These are phyloP conservation scores for Favolaschia claudopus DNA, from an alignment of 768 basidiomycete species.

Conservation along the genomic window DNA sequence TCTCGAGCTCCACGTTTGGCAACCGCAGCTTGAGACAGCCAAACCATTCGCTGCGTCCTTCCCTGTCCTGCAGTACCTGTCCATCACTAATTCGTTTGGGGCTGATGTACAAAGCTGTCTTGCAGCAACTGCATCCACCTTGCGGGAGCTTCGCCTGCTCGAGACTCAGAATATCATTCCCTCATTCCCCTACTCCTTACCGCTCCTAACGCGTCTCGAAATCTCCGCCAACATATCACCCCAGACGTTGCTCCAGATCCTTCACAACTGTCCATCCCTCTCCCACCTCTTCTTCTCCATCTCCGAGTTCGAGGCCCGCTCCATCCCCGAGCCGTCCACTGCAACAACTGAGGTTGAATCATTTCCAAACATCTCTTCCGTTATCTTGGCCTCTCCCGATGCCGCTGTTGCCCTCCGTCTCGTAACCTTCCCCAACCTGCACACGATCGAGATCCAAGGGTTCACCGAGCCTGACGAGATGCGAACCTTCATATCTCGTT, in stretches of 20 bases:
- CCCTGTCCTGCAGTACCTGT: not conserved
- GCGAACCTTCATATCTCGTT: not conserved
- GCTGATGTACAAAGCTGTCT: not conserved
- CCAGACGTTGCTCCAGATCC: not conserved
- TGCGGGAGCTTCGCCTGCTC: constrained; percentile 1
- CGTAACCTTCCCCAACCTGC: not conserved
- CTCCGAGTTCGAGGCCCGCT: not conserved
- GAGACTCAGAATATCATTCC: not conserved
- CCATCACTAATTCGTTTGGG: not conserved
- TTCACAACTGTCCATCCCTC: not conserved
- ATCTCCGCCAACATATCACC: not conserved
- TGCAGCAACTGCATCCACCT: not conserved
- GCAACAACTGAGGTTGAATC: too few species aligned
- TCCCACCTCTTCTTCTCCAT: not conserved
- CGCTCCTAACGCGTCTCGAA: not conserved
- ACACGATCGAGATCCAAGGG: not conserved
- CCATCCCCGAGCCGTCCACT: not conserved
- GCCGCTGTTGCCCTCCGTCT: not conserved
- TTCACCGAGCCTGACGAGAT: not conserved
- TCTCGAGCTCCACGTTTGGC: not conserved
- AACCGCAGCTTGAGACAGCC: not conserved
- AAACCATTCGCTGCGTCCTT: not conserved
- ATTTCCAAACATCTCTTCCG: not conserved
- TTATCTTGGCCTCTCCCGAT: not conserved
- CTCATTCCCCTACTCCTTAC: not conserved